A percentile compares a stretch with the other conserved stretches of the same genome.
phyloP scores from a whole-genome alignment of 148 eudicot species.

The Hydrangea macrophylla region DNA sequence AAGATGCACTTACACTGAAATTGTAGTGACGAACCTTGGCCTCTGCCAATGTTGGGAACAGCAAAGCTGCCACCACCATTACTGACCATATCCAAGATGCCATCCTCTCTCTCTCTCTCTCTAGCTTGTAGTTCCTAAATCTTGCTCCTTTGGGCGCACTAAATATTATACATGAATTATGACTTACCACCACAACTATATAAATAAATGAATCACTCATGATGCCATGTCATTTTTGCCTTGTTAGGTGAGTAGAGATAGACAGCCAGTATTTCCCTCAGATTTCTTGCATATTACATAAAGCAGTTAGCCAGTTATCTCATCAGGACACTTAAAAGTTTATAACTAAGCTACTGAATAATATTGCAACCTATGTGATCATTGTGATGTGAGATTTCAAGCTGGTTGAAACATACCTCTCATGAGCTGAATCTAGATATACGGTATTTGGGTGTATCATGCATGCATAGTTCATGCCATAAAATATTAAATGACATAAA shows the following conservation, averaged over 20 bases:
- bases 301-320: too few species aligned
- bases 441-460: neutral
- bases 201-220: conserved; percentile 14
- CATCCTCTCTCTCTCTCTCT: conserved; percentile 20
- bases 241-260: conserved; percentile 58
- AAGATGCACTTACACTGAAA: conserved; percentile 49
- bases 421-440: neutral
- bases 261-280: neutral
- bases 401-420: conserved; percentile 15
- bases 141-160: neutral
- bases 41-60: conserved; percentile 38
- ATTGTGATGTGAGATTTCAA: conserved; percentile 8
- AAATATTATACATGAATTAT: neutral
- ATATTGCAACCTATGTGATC: conserved; percentile 7
- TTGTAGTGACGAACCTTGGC: conserved; percentile 54
- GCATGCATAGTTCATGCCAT: neutral
- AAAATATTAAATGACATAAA: too few species aligned
- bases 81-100: conserved; percentile 22
- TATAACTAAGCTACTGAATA: conserved; percentile 5
- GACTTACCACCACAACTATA: conserved; percentile 23
- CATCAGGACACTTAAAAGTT: neutral
- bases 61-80: conserved; percentile 23
- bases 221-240: conserved; percentile 62
- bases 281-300: conserved; percentile 57
- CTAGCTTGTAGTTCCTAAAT: neutral